These are phyloP conservation scores for Kwoniella pini DNA, from an alignment of 768 basidiomycete genomes.

Conservation along the genomic window DNA sequence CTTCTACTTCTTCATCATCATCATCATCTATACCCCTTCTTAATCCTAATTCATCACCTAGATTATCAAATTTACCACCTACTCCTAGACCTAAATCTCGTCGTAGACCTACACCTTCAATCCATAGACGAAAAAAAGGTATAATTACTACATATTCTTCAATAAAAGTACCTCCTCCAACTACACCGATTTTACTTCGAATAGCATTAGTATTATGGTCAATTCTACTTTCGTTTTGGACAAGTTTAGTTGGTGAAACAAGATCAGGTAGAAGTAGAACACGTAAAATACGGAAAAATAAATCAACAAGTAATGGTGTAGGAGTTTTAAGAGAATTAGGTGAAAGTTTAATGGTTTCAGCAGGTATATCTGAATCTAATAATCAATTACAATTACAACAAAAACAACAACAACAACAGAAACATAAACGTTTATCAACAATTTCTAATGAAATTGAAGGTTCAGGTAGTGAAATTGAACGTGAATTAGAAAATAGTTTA, in stretches of 20 bases:
- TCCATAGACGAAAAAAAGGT: neutral
- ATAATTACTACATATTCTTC: constrained; percentile 22
- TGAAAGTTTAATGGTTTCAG: constrained; percentile 20
- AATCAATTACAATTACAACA: no score
- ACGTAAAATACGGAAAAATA: constrained; percentile 6
- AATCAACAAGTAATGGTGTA: neutral
- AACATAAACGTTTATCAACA: no score
- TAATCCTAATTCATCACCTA: neutral
- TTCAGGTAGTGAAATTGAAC: constrained; percentile 11
- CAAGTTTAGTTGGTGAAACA: constrained; percentile 46
- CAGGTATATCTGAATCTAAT: constrained; percentile 6
- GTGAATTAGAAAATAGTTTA: constrained; percentile 14
- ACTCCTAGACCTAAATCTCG: constrained; percentile 11
- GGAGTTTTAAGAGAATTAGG: constrained; percentile 19
- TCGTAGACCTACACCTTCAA: neutral
- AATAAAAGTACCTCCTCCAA: constrained; percentile 44
- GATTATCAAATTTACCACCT: constrained; percentile 18
- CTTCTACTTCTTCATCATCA: neutral
- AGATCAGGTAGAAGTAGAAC: constrained; percentile 32
- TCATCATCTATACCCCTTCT: neutral
- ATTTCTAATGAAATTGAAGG: constrained; percentile 22
- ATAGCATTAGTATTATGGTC: constrained; percentile 45
- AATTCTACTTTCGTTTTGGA: constrained; percentile 44
- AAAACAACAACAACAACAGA: no score
- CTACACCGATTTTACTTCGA: constrained; percentile 38